Evolutionary conservation across 768 basidiomycete genomes (phyloP), one percentile per base, ranked within the genome.

Genomic region (Piloderma croceum): DNA sequence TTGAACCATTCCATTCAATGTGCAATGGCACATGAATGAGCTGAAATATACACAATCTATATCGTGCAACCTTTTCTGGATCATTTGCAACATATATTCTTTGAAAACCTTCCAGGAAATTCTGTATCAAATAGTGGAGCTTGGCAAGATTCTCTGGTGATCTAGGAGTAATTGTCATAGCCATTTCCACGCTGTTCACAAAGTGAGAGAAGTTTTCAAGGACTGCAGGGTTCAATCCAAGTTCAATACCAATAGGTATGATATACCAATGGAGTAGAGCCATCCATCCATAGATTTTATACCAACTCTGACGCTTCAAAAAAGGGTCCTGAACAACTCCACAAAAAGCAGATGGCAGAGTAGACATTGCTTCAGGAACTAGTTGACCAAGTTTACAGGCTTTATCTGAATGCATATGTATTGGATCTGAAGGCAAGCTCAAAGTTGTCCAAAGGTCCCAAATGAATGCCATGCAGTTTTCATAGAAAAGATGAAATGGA

Each of bases 211-310:
- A 62, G 41, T 60, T 63, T 22, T 47, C 10, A 1, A 65, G 41
- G 4, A 63, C 42, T 2, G 17, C 1, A 6, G 42, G 15, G 27
- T 57, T 35, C 25, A 64, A 47, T 24, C 44, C 52, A 15, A 63
- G 36, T 42, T 65, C 61, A 10, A 61, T 48, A 5, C 52, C 57
- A 34, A 65, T 60, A 4, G 61, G 61, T 13, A 63, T n/a, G 33
- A 62, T 47, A 38, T 58, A 63, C 62, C 64, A 64, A 34, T 66
- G 61, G 3, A 59, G 21, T 1, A 65, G 39, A 19, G 57, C 61
- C 59, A 63, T 65, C 58, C 58, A 64, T 48, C 62, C 59, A 45
- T 56, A 65, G 1, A 57, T 50, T 39, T 64, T 65, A 42, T 63
- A 64, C 38, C 63, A 62, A 36, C 61, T 64, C 18, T 65, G n/a